Conservation (phyloP, 1,284 basidiomycete genomes). For the Chondrostereum purpureum region DNA sequence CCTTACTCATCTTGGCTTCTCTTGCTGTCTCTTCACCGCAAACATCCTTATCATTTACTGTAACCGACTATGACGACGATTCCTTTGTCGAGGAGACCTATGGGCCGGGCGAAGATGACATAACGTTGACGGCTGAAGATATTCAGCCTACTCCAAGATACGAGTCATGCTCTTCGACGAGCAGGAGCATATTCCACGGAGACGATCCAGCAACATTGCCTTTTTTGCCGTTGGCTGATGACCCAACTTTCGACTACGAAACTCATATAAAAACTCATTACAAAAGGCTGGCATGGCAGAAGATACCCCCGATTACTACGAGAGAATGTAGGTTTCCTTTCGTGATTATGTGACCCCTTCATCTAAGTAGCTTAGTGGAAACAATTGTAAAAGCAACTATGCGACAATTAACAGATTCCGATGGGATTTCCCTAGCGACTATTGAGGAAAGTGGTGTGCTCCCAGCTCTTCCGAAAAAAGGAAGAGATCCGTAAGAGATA, state of each 20-base stretch:
- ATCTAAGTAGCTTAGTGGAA: neutral
- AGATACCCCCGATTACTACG: constrained; percentile 14
- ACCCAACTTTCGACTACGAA: constrained; percentile 36
- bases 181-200: constrained; percentile 40
- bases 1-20: neutral
- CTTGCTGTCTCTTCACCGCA: neutral
- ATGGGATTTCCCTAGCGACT: no score
- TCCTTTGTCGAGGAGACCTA: neutral
- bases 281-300: constrained; percentile 42
- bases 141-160: constrained; percentile 34
- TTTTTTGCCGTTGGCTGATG: constrained; percentile 56
- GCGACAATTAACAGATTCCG: neutral
- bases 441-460: constrained; percentile 13
- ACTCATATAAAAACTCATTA: constrained; percentile 37
- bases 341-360: no score
- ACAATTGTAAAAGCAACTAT: neutral
- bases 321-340: no score
- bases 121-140: neutral
- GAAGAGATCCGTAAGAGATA: no score
- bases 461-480: constrained; percentile 8
- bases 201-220: constrained; percentile 50
- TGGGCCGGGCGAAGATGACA: neutral
- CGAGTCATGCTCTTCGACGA: constrained; percentile 43
- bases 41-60: neutral
- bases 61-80: neutral